phyloP scores from a whole-genome alignment of 164 flowering plant species.

The Euptelea pleiosperma region DNA sequence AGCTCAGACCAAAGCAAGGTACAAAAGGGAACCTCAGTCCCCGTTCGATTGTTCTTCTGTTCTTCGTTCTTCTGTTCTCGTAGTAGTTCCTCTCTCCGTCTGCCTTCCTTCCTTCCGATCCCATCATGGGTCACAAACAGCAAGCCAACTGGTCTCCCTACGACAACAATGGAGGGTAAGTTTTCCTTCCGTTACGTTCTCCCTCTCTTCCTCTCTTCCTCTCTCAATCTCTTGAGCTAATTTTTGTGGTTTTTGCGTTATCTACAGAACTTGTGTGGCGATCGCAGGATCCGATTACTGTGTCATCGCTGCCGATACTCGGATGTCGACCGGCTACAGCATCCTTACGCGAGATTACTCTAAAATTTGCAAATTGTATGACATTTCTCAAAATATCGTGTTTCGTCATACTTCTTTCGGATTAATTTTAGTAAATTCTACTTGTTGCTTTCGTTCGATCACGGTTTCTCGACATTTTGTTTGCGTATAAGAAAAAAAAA shows the following conservation, averaged over 20 bases:
- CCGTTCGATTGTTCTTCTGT: too few relatives aligned
- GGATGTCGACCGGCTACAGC: constrained; percentile 93
- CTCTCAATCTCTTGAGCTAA: neutral
- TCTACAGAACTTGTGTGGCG: constrained; percentile 78
- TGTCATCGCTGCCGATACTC: constrained; percentile 92
- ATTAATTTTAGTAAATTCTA: neutral
- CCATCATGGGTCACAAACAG: constrained; percentile 50
- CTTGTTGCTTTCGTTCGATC: neutral
- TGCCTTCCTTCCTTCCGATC: neutral
- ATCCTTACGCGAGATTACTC: constrained; percentile 93
- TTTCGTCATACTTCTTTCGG: too few relatives aligned
- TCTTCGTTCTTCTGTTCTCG: too few relatives aligned
- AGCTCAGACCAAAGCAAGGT: neutral
- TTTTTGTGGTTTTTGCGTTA: neutral
- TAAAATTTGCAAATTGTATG: constrained; percentile 69
- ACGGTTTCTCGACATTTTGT: too few relatives aligned
- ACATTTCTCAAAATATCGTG: neutral
- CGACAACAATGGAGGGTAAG: constrained; percentile 96
- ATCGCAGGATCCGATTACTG: constrained; percentile 94
- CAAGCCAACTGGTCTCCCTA: constrained; percentile 84
- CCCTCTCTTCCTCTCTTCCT: neutral
- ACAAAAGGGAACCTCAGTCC: neutral
- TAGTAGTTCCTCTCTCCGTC: neutral
- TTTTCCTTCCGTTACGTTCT: neutral
- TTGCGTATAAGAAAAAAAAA: too few relatives aligned